Percentiles rank a stretch among this genome's conserved stretches.
These are phyloP conservation scores for Candida caryicola DNA, from an alignment of 805 yeast genomes.

Conservation along the genomic window DNA sequence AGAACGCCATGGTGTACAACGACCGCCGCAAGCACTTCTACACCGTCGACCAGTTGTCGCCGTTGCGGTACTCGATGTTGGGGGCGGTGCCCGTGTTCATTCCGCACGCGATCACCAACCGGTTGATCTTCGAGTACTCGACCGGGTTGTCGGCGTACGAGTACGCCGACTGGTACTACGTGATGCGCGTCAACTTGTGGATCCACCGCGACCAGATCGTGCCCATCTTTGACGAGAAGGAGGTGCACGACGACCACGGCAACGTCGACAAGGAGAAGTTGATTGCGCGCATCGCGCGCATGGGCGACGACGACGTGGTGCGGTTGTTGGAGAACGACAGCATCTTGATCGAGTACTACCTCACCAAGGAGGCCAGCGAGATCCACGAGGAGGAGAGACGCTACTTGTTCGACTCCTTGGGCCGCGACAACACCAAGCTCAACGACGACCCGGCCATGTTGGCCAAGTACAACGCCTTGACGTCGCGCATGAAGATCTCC, in stretches of 20 bases:
- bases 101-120: constrained; percentile 13
- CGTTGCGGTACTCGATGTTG: constrained; percentile 17
- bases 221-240: constrained; percentile 6
- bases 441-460: not conserved
- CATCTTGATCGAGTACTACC: constrained; percentile 20
- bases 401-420: constrained; percentile 13
- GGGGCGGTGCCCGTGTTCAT: constrained; percentile 17
- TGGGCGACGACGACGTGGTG: constrained; percentile 24
- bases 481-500: constrained; percentile 6
- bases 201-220: constrained; percentile 9
- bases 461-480: constrained; percentile 6
- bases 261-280: constrained; percentile 13
- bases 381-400: constrained; percentile 19
- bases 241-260: constrained; percentile 2
- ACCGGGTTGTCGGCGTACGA: constrained; percentile 13
- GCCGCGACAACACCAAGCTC: constrained; percentile 5
- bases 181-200: constrained; percentile 20
- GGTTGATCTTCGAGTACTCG: constrained; percentile 19
- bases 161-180: constrained; percentile 16
- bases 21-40: constrained; percentile 19
- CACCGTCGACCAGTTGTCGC: constrained; percentile 15
- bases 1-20: constrained; percentile 13
- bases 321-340: constrained; percentile 20
- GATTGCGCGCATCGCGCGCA: constrained; percentile 14
- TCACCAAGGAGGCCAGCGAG: constrained; percentile 15